Conservation (phyloP, 2,329 filamentous ascomycete genomes). For the Sarocladium oryzae region DNA sequence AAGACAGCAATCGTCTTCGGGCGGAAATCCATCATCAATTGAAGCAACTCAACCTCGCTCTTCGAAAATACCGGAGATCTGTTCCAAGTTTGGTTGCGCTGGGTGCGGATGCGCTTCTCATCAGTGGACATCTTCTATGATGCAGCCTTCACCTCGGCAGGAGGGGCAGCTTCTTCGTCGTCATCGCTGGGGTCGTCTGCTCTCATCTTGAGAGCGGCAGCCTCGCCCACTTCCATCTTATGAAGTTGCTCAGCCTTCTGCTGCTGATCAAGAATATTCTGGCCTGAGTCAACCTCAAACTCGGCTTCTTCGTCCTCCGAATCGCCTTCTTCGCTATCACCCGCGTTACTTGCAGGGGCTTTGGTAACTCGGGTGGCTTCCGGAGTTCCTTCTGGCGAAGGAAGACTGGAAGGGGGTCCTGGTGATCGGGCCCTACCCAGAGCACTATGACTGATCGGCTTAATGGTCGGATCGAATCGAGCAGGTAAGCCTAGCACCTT, state of each 20-base stretch:
- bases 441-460: conserved; percentile 38
- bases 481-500: conserved; percentile 57
- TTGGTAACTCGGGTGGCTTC: conserved; percentile 1
- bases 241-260: conserved; percentile 47
- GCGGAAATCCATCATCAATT: not conserved
- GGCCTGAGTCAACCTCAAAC: conserved; percentile 39
- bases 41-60: not conserved
- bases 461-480: conserved; percentile 57
- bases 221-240: conserved; percentile 54
- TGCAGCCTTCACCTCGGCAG: conserved; percentile 5
- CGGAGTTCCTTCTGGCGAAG: not conserved
- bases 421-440: conserved; percentile 14
- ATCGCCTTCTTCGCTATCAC: conserved; percentile 29
- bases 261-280: conserved; percentile 37
- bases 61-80: not conserved
- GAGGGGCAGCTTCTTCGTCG: conserved; percentile 20
- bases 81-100: not conserved
- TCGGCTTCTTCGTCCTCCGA: conserved; percentile 31
- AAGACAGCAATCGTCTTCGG: not conserved
- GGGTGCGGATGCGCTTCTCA: not conserved
- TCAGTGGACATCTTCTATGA: conserved; percentile 6
- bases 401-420: conserved; percentile 11
- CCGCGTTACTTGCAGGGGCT: conserved; percentile 14
- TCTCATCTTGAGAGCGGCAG: conserved; percentile 40
- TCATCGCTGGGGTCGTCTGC: conserved; percentile 33